These are phyloP conservation scores for Kewa caespitosa DNA, from an alignment of 179 eudicot species.

Conservation along the genomic window DNA sequence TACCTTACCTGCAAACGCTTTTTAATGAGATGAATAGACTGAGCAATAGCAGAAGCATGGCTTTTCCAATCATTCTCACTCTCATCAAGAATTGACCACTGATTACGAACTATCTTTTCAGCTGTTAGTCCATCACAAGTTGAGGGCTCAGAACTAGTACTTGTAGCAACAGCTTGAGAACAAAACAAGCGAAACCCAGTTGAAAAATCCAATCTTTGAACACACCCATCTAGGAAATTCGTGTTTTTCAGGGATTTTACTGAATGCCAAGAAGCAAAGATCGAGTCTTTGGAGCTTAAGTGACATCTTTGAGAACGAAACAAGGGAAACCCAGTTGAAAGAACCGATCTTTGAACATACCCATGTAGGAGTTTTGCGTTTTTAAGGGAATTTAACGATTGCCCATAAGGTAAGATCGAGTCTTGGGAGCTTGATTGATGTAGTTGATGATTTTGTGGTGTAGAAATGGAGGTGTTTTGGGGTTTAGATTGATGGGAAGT, in stretches of 20 bases:
- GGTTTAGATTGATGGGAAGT: constrained; percentile 4
- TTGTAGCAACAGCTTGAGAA: constrained; percentile 51
- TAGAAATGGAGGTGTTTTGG: constrained; percentile 16
- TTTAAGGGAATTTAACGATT: constrained; percentile 2
- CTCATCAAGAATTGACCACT: constrained; percentile 77
- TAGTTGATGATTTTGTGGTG: constrained; percentile 11
- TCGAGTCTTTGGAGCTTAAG: constrained; percentile 26
- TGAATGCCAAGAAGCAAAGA: constrained; percentile 12
- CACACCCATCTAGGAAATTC: constrained; percentile 31
- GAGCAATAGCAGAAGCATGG: constrained; percentile 94
- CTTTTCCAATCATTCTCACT: constrained; percentile 91
- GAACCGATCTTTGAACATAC: constrained; percentile 13
- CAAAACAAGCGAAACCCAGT: constrained; percentile 41
- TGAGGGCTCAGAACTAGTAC: constrained; percentile 51
- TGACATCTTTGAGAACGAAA: constrained; percentile 44
- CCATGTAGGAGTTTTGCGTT: constrained; percentile 23
- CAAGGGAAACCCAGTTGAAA: constrained; percentile 30
- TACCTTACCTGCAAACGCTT: constrained; percentile 64
- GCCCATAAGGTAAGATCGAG: constrained; percentile 18
- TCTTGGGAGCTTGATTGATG: constrained; percentile 18
- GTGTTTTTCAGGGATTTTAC: not conserved
- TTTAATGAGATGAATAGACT: constrained; percentile 80
- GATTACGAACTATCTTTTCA: constrained; percentile 59
- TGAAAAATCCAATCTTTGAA: constrained; percentile 4
- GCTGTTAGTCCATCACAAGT: constrained; percentile 86